Base-by-base conservation (phyloP, 1,284 basidiomycete genomes). In the Bjerkandera adusta region DNA sequence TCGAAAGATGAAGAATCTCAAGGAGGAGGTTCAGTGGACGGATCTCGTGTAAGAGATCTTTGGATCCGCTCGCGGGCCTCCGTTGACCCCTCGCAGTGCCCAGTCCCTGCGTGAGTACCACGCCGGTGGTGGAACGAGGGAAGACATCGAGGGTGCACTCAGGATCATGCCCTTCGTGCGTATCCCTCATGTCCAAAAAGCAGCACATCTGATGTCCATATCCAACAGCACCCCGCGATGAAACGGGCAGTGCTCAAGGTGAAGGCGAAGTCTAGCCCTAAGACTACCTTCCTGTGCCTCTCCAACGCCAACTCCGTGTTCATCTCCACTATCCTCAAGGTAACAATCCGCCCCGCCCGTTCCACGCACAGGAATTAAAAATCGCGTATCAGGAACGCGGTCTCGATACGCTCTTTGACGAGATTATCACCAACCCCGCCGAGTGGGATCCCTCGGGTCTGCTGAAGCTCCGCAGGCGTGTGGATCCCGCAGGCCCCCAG, bases 271-370 rank as follows among this genome's bases (percentile, higher is more conserved):
- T 60, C 76, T 5, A 66, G 63, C n/a, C 69, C 76, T 11, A 73
- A 85, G 36, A 92, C 92, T 0, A 87, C 84, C 6, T 89, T 97
- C 68, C 76, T 97, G 58, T 92, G 93, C 60, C 78, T 99, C 36
- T 96, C 92, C 53, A 99, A 97, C 68, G 86, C 93, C 46, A 99
- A 99, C 71, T 77, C 81, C 4, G 81, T 98, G 46, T 99, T 93
- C 73, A 98, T 97, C 60, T 71, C 79, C 16, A 93, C 92, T 20
- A 93, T 96, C 57, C 78, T 97, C 51, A 75, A 89, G 76, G 90
- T 87, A 53, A 42, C 66, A 26, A 13, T 56, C 8, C 40, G 26
- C 29, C 35, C 35, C 41, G 18, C 29, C 29, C 15, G 32, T 21
- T 22, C 29, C 36, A 47, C 30, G 34, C 20, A 22, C 34, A 46